Evolutionary conservation across 176 grass and related monocot genomes (phyloP).

Genomic region (Avena sativa): DNA sequence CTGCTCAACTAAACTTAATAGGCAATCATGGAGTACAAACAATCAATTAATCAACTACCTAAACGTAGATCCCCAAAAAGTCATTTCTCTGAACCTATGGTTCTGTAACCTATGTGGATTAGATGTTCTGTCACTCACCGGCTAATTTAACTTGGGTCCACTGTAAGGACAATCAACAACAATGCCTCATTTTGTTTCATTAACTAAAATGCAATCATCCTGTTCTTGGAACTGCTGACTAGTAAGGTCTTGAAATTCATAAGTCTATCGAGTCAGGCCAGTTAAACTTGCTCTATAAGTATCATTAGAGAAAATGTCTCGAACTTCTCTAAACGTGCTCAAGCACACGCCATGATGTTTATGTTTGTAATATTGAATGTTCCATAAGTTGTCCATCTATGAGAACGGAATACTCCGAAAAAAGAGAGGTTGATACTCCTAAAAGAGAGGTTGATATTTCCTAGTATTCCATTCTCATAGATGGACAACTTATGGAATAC

Average conservation of each 20-base stretch:
- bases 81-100: background rate
- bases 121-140: slow-evolving; percentile 13
- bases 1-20: slow-evolving; percentile 38
- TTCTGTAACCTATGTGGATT: slow-evolving; percentile 25
- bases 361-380: slow-evolving; percentile 13
- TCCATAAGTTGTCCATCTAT: background rate
- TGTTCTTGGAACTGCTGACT: slow-evolving; percentile 22
- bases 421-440: background rate
- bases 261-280: slow-evolving; percentile 14
- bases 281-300: slow-evolving; percentile 16
- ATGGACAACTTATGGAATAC: no score
- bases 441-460: no score
- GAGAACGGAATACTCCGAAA: background rate
- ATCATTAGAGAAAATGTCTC: background rate
- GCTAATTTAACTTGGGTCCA: background rate
- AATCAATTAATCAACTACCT: slow-evolving; percentile 33
- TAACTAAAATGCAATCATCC: slow-evolving; percentile 10
- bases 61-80: slow-evolving; percentile 13
- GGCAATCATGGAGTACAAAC: slow-evolving; percentile 33
- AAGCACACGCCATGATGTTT: slow-evolving; percentile 1
- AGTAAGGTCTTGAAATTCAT: slow-evolving; percentile 18
- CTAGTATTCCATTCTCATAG: no score
- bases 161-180: slow-evolving; percentile 1
- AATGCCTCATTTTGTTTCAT: background rate
- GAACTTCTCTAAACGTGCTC: background rate